Conservation (phyloP, 2,329 filamentous ascomycete species). For the Leptographium galeiforme region DNA sequence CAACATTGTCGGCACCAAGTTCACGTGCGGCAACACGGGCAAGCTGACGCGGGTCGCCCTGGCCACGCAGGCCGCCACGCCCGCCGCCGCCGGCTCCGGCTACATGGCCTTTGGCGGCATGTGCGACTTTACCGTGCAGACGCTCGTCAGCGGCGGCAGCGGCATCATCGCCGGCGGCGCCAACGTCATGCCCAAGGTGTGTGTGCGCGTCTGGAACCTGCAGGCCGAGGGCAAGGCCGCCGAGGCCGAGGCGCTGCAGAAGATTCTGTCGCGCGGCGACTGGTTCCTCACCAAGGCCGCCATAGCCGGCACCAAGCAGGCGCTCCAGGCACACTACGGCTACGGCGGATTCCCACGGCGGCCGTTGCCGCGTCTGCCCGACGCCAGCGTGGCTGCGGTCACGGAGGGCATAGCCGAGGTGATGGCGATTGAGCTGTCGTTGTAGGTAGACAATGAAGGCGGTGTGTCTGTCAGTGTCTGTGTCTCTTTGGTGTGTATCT, state of each 20-base stretch:
- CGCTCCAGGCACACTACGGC: slow-evolving; percentile 66
- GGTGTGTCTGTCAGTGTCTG: no score
- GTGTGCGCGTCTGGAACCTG: slow-evolving; percentile 65
- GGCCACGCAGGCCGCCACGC: slow-evolving; percentile 58
- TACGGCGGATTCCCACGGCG: slow-evolving; percentile 66
- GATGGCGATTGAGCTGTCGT: slow-evolving; percentile 49
- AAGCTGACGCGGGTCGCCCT: slow-evolving; percentile 73
- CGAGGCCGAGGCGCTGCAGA: slow-evolving; percentile 64
- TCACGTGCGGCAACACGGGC: slow-evolving; percentile 82
- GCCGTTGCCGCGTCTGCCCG: slow-evolving; percentile 54
- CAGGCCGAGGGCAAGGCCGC: slow-evolving; percentile 59
- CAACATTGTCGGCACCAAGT: slow-evolving; percentile 81
- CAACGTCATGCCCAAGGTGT: slow-evolving; percentile 74
- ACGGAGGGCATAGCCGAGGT: slow-evolving; percentile 45
- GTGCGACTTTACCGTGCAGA: slow-evolving; percentile 78
- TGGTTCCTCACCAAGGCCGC: slow-evolving; percentile 74
- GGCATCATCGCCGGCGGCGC: slow-evolving; percentile 79
- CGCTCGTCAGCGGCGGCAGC: slow-evolving; percentile 61
- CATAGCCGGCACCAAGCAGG: slow-evolving; percentile 76
- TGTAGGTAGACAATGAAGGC: slow-evolving; percentile 18
- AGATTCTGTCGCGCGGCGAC: slow-evolving; percentile 63
- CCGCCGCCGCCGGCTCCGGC: slow-evolving; percentile 41
- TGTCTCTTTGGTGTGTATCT: no score
- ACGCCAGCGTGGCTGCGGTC: slow-evolving; percentile 39
- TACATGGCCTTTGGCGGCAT: slow-evolving; percentile 85